phyloP scores from a whole-genome alignment of 495 filamentous ascomycete species.

The Elasticomyces elasticus region DNA sequence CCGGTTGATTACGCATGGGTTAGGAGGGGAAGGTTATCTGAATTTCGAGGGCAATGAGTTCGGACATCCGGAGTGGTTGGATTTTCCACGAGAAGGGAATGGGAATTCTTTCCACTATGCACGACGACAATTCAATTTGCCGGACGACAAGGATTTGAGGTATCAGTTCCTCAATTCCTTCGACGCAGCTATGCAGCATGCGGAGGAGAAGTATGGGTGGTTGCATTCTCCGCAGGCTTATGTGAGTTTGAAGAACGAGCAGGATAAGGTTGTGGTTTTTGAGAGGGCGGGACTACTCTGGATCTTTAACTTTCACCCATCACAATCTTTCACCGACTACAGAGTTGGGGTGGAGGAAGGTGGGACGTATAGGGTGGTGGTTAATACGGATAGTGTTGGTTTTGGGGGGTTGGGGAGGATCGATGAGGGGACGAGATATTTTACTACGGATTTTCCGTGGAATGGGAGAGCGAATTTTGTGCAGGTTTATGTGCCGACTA shows the following conservation, averaged over 20 bases:
- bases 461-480: conserved; percentile 80
- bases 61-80: conserved; percentile 97
- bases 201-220: conserved; percentile 87
- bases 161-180: conserved; percentile 93
- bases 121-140: conserved; percentile 85
- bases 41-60: conserved; percentile 99
- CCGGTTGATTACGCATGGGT: conserved; percentile 77
- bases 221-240: conserved; percentile 78
- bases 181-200: conserved; percentile 79
- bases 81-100: conserved; percentile 93
- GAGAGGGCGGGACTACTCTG: conserved; percentile 84
- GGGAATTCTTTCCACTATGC: conserved; percentile 96
- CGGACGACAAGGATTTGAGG: conserved; percentile 73
- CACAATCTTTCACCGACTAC: conserved; percentile 84
- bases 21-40: conserved; percentile 96
- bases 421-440: conserved; percentile 68
- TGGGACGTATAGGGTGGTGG: conserved; percentile 80
- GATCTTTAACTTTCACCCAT: conserved; percentile 92
- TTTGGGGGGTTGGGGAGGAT: conserved; percentile 76
- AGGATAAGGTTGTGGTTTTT: conserved; percentile 91
- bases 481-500: conserved; percentile 81
- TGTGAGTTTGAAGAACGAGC: conserved; percentile 86
- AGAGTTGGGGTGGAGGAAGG: conserved; percentile 73
- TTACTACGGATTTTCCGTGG: conserved; percentile 82
- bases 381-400: conserved; percentile 67